A percentile compares a stretch with the other conserved stretches of the same genome.
These are phyloP conservation scores for Actinidia polygama DNA, from an alignment of 179 eudicot genomes.

Conservation along the genomic window DNA sequence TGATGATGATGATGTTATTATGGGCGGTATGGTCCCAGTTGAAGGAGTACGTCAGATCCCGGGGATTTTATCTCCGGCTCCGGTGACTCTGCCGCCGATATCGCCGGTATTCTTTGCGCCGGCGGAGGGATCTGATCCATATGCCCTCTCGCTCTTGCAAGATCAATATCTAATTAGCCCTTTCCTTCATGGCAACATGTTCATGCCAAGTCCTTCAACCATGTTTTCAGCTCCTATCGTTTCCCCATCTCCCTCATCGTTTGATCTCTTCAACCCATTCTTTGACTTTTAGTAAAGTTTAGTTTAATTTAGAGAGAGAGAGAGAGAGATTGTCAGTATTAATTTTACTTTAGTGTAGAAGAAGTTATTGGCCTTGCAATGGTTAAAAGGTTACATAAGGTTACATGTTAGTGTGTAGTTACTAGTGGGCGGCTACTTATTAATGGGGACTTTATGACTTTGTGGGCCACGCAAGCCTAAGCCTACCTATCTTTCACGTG, in stretches of 20 bases:
- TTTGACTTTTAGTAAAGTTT: conserved; percentile 46
- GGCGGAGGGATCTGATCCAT: conserved; percentile 25
- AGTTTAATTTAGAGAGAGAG: neutral
- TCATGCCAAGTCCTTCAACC: conserved; percentile 59
- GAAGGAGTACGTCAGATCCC: conserved; percentile 49
- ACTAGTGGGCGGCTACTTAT: neutral
- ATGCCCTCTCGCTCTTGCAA: conserved; percentile 26
- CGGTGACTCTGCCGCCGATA: conserved; percentile 59
- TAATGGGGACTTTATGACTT: neutral
- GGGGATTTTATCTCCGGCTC: conserved; percentile 83
- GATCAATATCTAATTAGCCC: conserved; percentile 49
- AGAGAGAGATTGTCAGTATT: no score
- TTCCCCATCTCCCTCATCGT: conserved; percentile 53
- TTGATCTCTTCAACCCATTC: conserved; percentile 47
- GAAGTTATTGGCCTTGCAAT: neutral
- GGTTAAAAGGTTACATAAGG: no score
- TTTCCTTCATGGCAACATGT: conserved; percentile 32
- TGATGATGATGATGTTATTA: neutral
- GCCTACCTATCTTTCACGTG: neutral
- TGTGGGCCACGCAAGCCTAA: neutral
- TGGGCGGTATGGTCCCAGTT: conserved; percentile 18
- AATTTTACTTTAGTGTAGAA: neutral
- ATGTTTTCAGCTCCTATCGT: conserved; percentile 45
- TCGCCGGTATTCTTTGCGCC: conserved; percentile 41
- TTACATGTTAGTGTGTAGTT: no score